Evolutionary conservation across 768 basidiomycete species (phyloP).

Genomic region (Amanita fuliginea): DNA sequence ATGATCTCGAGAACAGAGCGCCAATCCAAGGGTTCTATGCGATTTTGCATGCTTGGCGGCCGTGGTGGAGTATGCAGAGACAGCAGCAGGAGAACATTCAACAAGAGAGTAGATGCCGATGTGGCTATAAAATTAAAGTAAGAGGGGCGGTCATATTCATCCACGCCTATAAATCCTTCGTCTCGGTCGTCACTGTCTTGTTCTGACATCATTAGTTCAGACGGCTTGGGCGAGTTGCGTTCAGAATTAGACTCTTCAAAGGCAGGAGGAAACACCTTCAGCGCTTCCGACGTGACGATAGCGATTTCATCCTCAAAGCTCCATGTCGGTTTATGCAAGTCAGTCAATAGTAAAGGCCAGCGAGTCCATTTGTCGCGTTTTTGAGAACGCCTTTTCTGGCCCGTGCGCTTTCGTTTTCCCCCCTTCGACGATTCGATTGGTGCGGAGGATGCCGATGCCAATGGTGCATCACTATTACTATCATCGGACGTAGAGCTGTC

Average conservation of each 20-base stretch:
- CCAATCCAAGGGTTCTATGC: constrained; percentile 54
- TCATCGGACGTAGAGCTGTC: constrained; percentile 13
- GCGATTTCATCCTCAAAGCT: constrained; percentile 57
- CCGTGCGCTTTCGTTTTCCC: constrained; percentile 13
- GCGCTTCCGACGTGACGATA: constrained; percentile 28
- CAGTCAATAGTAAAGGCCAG: constrained; percentile 59
- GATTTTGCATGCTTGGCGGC: constrained; percentile 52
- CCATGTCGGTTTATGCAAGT: constrained; percentile 63
- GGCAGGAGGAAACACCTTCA: constrained; percentile 15
- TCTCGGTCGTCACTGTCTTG: constrained; percentile 13
- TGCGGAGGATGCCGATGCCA: not conserved
- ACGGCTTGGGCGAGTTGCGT: not conserved
- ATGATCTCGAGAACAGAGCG: constrained; percentile 46
- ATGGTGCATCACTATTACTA: constrained; percentile 10
- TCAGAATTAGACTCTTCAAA: not conserved
- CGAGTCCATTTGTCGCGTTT: constrained; percentile 54
- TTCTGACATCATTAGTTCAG: constrained; percentile 1
- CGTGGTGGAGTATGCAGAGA: constrained; percentile 44
- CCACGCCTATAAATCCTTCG: constrained; percentile 14
- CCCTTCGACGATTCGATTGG: not conserved
- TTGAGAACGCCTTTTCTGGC: constrained; percentile 9
- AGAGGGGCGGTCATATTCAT: constrained; percentile 20
- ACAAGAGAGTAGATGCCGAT: constrained; percentile 33
- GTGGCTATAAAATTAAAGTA: constrained; percentile 27
- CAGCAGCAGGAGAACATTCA: constrained; percentile 41